Conservation (phyloP, 2,329 filamentous ascomycete genomes). For the Pleurostoma richardsiae region DNA sequence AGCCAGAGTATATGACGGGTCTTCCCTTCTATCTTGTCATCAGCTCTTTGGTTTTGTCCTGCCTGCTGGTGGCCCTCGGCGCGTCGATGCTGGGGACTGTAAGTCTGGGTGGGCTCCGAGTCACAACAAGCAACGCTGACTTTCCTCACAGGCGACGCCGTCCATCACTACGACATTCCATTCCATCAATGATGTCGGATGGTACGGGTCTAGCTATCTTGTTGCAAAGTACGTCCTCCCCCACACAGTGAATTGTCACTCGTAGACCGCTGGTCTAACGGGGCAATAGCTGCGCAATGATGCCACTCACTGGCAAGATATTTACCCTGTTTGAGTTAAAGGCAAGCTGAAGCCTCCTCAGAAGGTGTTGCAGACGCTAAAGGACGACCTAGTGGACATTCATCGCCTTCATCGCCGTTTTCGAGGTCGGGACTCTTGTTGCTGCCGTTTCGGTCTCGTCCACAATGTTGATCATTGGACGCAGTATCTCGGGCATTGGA, state of each 20-base stretch:
- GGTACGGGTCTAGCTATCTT: not conserved
- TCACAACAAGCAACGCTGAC: not conserved
- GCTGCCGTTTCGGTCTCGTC: not conserved
- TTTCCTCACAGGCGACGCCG: not conserved
- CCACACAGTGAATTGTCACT: not conserved
- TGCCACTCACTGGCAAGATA: not conserved
- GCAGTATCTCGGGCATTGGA: not conserved
- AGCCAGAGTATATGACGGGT: too few relatives aligned
- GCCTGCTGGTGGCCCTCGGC: not conserved
- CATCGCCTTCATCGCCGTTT: not conserved
- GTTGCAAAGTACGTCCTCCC: not conserved
- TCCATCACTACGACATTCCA: not conserved
- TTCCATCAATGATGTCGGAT: not conserved
- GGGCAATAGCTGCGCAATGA: not conserved
- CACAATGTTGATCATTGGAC: not conserved
- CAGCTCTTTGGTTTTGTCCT: too few relatives aligned
- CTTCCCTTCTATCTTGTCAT: too few relatives aligned
- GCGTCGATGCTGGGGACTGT: not conserved
- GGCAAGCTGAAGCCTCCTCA: not conserved
- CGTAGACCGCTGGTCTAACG: not conserved
- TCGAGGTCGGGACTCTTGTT: slow-evolving; percentile 2
- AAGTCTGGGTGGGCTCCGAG: not conserved
- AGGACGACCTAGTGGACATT: not conserved
- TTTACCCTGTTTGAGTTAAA: not conserved
- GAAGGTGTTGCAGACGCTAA: too few relatives aligned